phyloP scores from a whole-genome alignment of 768 basidiomycete species.

The Tulasnella sp. region DNA sequence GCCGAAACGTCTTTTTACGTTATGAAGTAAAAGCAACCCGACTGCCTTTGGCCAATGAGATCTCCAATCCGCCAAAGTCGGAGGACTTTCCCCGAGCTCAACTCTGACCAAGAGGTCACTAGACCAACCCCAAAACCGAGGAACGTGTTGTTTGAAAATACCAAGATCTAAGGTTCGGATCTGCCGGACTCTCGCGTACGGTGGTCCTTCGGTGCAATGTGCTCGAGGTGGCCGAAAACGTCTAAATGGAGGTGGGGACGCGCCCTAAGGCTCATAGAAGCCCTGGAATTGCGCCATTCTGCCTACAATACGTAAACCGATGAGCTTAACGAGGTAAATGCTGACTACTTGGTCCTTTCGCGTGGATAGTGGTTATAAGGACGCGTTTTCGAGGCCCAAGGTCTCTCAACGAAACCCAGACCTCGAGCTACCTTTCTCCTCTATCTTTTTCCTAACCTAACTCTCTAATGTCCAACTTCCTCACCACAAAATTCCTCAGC shows the following conservation, averaged over 20 bases:
- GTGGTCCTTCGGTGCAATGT: neutral
- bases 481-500: neutral
- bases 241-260: neutral
- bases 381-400: neutral
- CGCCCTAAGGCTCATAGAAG: neutral
- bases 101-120: neutral
- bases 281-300: neutral
- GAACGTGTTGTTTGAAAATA: neutral
- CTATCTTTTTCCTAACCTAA: neutral
- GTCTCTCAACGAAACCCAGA: neutral
- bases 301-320: neutral
- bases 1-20: neutral
- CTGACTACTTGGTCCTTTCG: neutral
- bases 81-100: neutral
- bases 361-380: neutral
- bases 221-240: neutral
- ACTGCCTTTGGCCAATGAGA: neutral
- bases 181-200: neutral
- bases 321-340: neutral
- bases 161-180: neutral
- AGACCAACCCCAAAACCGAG: neutral
- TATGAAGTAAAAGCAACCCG: neutral
- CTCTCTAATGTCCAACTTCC: neutral
- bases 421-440: neutral
- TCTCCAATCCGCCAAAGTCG: neutral